Conservation (phyloP, 805 yeast genomes). For the Candida ipomoeae region DNA sequence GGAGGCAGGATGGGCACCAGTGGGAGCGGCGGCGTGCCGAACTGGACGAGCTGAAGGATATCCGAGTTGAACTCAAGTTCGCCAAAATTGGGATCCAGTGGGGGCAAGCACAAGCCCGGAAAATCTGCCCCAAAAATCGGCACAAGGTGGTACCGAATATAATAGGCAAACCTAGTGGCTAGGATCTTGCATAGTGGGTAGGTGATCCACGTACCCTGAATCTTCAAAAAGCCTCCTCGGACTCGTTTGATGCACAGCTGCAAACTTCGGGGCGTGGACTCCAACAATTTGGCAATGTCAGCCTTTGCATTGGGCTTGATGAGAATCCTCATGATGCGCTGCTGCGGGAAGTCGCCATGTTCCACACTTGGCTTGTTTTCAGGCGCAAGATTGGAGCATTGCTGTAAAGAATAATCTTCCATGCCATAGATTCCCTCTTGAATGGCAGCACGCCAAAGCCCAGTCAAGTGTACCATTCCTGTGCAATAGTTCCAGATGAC, state of each 20-base stretch:
- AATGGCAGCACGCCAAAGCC: slow-evolving; percentile 68
- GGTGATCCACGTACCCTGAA: slow-evolving; percentile 94
- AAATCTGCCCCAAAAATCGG: slow-evolving; percentile 78
- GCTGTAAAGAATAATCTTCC: not conserved
- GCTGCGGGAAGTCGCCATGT: not conserved
- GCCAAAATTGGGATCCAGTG: slow-evolving; percentile 62
- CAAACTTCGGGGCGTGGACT: slow-evolving; percentile 55
- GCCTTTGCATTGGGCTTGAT: slow-evolving; percentile 47
- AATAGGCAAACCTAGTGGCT: slow-evolving; percentile 72
- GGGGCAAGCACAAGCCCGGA: slow-evolving; percentile 55
- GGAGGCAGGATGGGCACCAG: not conserved
- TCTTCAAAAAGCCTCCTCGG: slow-evolving; percentile 85
- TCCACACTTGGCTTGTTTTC: not conserved
- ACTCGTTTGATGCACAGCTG: slow-evolving; percentile 66
- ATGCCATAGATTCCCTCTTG: slow-evolving; percentile 5
- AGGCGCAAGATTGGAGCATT: not conserved
- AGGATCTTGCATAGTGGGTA: slow-evolving; percentile 60
- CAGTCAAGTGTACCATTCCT: slow-evolving; percentile 84
- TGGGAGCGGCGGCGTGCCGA: not conserved
- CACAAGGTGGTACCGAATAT: slow-evolving; percentile 67
- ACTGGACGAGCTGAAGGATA: not conserved
- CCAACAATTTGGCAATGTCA: slow-evolving; percentile 69
- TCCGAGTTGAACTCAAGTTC: slow-evolving; percentile 43
- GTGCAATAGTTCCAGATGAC: slow-evolving; percentile 83
- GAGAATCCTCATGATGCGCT: not conserved